Base-by-base conservation (phyloP, 2,329 filamentous ascomycete genomes). In the Fusarium sp. region DNA sequence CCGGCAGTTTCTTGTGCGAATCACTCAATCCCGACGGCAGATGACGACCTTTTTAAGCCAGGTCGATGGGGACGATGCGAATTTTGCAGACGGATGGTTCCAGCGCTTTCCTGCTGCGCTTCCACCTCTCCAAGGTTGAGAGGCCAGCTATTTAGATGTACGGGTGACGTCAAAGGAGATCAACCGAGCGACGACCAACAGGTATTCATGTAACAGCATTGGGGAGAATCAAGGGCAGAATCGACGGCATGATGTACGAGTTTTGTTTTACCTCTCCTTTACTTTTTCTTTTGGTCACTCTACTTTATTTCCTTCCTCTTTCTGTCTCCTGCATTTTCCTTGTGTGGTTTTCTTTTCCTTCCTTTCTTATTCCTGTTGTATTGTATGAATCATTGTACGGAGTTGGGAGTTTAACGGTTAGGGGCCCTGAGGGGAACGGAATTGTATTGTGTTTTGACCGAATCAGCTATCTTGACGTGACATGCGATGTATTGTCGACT, bases 51-150 rank as follows among this genome's bases (percentile, higher is more conserved):
- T 36, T 31, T 57, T 61, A 7, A 0, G 0, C 1, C 5, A 22
- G 2, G 17, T 29, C 1, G 16, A 35, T 4, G 12, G 20, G 0
- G 40, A 17, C 1, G 1, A 40, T 5, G 5, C 11, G 5, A 51
- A 17, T 6, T 67, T 67, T 42, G 14, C 16, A 6, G 66, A 73
- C 6, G 55, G 36, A 2, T 73, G 66, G 70, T 61, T 55, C 1
- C 42, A 64, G 10, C 53, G 40, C 4, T 67, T 38, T 1, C 33
- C 61, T 2, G 46, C 62, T 3, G 31, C 40, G 1, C 27, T 62
- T 14, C 58, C 42, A 0, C 6, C 59, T 9, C 42, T 65, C 4
- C 44, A 6, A 46, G 22, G 42, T 27, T 46, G 22, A 46, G 14
- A 10, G 8, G 5, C 4, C 11, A 22, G 22, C 2, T 4, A 2